Evolutionary conservation across 345 rosid species (phyloP).

Genomic region (Citrus hindsii): DNA sequence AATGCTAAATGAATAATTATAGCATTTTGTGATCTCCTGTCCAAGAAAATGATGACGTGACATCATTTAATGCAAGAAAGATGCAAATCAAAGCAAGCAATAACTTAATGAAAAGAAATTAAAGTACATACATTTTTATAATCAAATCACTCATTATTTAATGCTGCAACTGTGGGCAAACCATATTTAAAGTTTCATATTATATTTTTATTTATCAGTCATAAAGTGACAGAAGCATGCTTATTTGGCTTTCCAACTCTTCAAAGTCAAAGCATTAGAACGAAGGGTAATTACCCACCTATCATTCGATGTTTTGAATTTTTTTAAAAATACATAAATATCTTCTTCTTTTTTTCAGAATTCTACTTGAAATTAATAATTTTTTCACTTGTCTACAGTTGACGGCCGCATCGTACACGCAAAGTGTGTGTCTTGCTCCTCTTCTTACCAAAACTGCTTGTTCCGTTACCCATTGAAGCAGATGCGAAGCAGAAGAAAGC

Average conservation of each 20-base stretch:
- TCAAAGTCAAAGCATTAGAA: not conserved
- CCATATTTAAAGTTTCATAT: not conserved
- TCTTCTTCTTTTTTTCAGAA: too few relatives aligned
- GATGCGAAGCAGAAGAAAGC: not conserved
- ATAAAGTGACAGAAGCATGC: slow-evolving; percentile 17
- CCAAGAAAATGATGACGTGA: not conserved
- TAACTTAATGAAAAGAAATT: slow-evolving; percentile 1
- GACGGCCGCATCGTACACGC: slow-evolving; percentile 98
- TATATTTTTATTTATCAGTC: not conserved
- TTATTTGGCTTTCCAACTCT: slow-evolving; percentile 15
- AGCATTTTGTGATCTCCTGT: not conserved
- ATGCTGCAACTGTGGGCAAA: too few relatives aligned
- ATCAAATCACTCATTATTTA: not conserved
- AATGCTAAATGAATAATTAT: not conserved
- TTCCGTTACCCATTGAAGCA: slow-evolving; percentile 59
- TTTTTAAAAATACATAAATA: too few relatives aligned
- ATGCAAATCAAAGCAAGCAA: slow-evolving; percentile 3
- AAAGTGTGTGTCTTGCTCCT: slow-evolving; percentile 98
- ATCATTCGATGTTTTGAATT: too few relatives aligned
- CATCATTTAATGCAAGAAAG: slow-evolving; percentile 12
- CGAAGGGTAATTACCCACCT: too few relatives aligned
- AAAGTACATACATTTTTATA: not conserved
- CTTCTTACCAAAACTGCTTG: slow-evolving; percentile 97
- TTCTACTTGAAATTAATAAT: too few relatives aligned
- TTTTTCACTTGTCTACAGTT: slow-evolving; percentile 32